Base-by-base conservation (phyloP, 2,329 filamentous ascomycete genomes). In the Neonectria hederae region DNA sequence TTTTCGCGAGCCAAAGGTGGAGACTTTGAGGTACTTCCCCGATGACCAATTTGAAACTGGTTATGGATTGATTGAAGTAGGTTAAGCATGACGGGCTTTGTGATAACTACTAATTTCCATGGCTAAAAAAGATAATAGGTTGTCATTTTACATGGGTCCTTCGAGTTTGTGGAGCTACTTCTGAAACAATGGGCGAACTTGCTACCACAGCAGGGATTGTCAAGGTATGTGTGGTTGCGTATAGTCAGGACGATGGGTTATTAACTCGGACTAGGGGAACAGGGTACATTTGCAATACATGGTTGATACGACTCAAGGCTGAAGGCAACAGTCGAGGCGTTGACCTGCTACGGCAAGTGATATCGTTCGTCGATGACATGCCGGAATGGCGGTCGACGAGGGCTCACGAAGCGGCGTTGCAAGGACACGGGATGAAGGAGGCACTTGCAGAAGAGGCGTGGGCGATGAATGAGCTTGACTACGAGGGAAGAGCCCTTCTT, bases 61-160 rank as follows among this genome's bases (percentile, higher is more conserved):
- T 0, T 0, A 0, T 0, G 6, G 2, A 0, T 8, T 70, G 2
- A 21, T 72, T 0, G 0, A 1, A 4, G 69, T 63, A 30, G 5
- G 59, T 0, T 1, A 4, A 3, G 0, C 8, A 4, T 19, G 7
- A 9, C 10, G 6, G n/a, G 5, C 8, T 5, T 42, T 1, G 7
- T n/a, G 1, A 42, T 14, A 17, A 35, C 11, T 0, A 0, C 1
- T 13, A 6, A 38, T 5, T 2, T 0, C 1, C 6, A 11, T 40
- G 26, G 26, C 2, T 1, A 10, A 13, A 6, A 0, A 14, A 5
- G 4, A 4, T 9, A 38, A n/a, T 1, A 66, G 5, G 0, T 0
- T 0, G 42, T 30, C 0, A 2, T 60, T 1, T 0, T 0, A 0
- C 0, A 0, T 0, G 0, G 3, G 0, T 43, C 35, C 1, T 3